Base-by-base conservation (phyloP, 2,329 filamentous ascomycete genomes). In the Xylaria sp. region DNA sequence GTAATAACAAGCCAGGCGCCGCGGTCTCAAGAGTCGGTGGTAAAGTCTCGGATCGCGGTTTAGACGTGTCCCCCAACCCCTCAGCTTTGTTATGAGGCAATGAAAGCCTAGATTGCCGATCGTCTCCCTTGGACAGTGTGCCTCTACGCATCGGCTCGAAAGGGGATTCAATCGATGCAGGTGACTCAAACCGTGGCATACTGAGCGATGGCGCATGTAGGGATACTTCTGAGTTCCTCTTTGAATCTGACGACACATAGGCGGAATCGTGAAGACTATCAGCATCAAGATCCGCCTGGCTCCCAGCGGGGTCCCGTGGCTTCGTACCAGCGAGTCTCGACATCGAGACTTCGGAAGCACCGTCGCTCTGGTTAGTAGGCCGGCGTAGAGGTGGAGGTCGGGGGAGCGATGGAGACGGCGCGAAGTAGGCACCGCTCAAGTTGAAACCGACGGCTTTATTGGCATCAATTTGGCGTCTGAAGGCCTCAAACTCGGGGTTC, bases 401-500 rank as follows among this genome's bases (percentile, higher is more conserved):
- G 29, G 72, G 64, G 11, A 70, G 65, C 25, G 69, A 57, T 25
- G 69, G 58, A 7, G 72, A 68, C 9, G 77, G 76, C 23, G 76
- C 74, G 63, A 85, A 83, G 60, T 83, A 79, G 1, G 80, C 69
- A 46, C 77, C 74, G 59, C 79, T 76, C 8, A 89, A 74, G 33
- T 74, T 80, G 67, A 86, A 86, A 38, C 77, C 77, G 47, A 75
- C 79, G 49, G 79, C 76, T 43, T 78, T 77, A 67, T 88, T 88
- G 35, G 85, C 81, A 70, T 93, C 90, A n/a, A 87, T 85, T 71
- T 92, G 89, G 65, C 83, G 86, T 68, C 83, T 84, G 73, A 96
- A 94, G 2, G 90, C 89, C 73, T 94, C 91, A 65, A 90, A 94
- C n/a, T 93, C 89, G 6, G 90, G 85, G 70, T 93, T 93, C 33